Conservation (phyloP, 768 basidiomycete species). For the Termitomyces sp. region DNA sequence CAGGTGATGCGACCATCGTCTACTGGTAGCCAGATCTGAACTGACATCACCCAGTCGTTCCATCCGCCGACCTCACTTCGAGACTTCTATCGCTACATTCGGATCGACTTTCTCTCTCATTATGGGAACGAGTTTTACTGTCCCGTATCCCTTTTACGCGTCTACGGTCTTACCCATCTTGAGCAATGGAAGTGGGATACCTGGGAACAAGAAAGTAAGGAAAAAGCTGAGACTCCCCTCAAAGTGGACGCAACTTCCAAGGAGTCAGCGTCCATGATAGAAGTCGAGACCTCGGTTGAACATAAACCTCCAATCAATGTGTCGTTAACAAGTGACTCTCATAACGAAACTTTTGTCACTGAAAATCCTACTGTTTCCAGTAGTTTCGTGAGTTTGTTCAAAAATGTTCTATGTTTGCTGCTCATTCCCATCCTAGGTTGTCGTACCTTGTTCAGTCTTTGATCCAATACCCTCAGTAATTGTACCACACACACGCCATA, state of each 20-base stretch:
- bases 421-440: neutral
- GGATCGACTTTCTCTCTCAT: constrained; percentile 89
- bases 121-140: constrained; percentile 97
- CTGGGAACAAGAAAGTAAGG: constrained; percentile 68
- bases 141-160: constrained; percentile 85
- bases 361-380: neutral
- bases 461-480: neutral
- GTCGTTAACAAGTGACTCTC: neutral
- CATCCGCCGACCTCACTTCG: constrained; percentile 66
- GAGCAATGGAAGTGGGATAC: constrained; percentile 93
- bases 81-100: constrained; percentile 90
- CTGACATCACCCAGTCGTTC: constrained; percentile 49
- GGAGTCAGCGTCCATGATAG: neutral
- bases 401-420: neutral
- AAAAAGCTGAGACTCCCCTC: constrained; percentile 8
- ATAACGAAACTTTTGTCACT: neutral
- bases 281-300: neutral
- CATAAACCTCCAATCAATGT: neutral
- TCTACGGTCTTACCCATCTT: constrained; percentile 94
- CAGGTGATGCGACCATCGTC: constrained; percentile 52
- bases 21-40: neutral
- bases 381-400: neutral
- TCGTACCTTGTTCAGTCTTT: neutral
- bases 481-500: neutral
- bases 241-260: constrained; percentile 25